Conservation (phyloP, 495 filamentous ascomycete species). For the Hypoxylon intermedium region DNA sequence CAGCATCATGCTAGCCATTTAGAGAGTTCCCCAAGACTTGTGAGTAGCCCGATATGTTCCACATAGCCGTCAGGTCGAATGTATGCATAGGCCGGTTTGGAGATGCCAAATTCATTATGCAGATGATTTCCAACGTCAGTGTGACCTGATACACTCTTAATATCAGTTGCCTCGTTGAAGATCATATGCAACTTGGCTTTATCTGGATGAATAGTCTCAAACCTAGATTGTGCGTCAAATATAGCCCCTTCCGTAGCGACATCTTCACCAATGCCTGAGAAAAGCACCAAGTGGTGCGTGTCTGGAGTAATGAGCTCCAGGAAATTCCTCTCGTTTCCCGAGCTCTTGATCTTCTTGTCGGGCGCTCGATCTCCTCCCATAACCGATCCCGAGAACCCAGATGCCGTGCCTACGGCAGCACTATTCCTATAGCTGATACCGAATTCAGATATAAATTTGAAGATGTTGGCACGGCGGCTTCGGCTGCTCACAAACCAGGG, state of each 20-base stretch:
- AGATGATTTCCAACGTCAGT: conserved; percentile 41
- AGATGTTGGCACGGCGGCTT: conserved; percentile 27
- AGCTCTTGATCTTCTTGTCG: conserved; percentile 27
- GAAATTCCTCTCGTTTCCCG: conserved; percentile 25
- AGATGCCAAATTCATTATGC: conserved; percentile 47
- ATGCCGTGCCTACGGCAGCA: conserved; percentile 19
- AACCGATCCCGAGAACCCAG: conserved; percentile 23
- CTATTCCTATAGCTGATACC: conserved; percentile 48
- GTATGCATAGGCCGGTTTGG: conserved; percentile 44
- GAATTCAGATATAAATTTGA: conserved; percentile 49
- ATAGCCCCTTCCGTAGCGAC: conserved; percentile 15
- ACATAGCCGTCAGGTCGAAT: conserved; percentile 53
- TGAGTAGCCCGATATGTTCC: conserved; percentile 46
- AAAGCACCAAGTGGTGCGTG: conserved; percentile 35
- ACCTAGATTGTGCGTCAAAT: conserved; percentile 14
- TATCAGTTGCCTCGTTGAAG: conserved; percentile 1
- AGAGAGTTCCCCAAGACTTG: conserved; percentile 38
- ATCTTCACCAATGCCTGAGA: conserved; percentile 28
- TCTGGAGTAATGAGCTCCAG: conserved; percentile 28
- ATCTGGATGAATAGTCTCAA: conserved; percentile 7
- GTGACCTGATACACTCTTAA: conserved; percentile 12
- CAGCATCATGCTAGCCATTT: conserved; percentile 21
- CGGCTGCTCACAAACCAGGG: conserved; percentile 42
- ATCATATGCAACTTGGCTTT: conserved; percentile 26
- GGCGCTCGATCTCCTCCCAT: conserved; percentile 41